These are phyloP conservation scores for Agrostemma githago DNA, from an alignment of 148 eudicot genomes.

Conservation along the genomic window DNA sequence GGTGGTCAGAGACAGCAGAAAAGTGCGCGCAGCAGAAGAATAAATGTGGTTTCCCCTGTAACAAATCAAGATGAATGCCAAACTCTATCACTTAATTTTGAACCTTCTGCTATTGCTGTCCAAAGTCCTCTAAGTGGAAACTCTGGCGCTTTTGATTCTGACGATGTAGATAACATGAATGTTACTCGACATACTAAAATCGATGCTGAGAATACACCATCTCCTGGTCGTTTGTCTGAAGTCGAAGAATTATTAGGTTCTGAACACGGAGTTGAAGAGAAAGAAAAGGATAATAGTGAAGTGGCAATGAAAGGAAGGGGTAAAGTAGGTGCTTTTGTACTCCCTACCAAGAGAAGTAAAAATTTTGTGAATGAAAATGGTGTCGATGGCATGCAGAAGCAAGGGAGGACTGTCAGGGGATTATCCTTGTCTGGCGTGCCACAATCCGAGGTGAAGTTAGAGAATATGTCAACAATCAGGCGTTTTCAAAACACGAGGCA, in stretches of 20 bases:
- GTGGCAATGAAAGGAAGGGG: constrained; percentile 26
- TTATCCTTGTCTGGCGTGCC: constrained; percentile 25
- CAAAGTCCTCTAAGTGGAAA: constrained; percentile 26
- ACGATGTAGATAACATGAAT: constrained; percentile 18
- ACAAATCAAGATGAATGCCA: constrained; percentile 36
- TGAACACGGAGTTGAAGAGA: constrained; percentile 33
- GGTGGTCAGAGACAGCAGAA: constrained; percentile 48
- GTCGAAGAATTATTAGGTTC: constrained; percentile 30
- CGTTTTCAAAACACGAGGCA: constrained; percentile 35
- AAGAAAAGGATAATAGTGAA: constrained; percentile 26
- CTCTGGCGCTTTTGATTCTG: constrained; percentile 25
- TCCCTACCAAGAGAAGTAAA: constrained; percentile 42
- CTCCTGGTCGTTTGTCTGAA: constrained; percentile 36
- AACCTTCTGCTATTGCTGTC: constrained; percentile 26
- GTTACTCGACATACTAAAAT: constrained; percentile 25
- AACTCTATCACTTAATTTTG: constrained; percentile 26
- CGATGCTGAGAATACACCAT: constrained; percentile 32
- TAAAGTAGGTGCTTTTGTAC: constrained; percentile 32
- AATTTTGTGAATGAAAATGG: constrained; percentile 28
- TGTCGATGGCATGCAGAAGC: constrained; percentile 33
- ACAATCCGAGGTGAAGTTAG: constrained; percentile 28
- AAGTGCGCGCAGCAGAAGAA: constrained; percentile 46
- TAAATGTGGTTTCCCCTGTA: constrained; percentile 41
- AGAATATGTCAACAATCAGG: constrained; percentile 31
- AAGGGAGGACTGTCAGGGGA: constrained; percentile 39